phyloP scores from a whole-genome alignment of 371 early-diverging fungal species.

The Chytridium lagenaria region DNA sequence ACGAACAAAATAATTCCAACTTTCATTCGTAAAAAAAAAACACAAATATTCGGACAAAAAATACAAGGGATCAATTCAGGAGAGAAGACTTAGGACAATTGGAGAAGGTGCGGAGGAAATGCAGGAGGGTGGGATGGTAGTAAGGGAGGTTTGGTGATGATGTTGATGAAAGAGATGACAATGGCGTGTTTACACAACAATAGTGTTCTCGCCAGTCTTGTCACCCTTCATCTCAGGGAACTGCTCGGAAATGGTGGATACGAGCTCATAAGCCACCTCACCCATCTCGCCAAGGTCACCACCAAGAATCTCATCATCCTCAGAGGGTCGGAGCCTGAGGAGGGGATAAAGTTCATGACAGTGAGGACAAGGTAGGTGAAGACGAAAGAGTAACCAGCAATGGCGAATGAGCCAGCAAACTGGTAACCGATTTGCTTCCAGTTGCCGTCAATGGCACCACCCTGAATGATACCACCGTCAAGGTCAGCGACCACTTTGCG shows the following conservation, averaged over 20 bases:
- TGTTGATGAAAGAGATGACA: not conserved
- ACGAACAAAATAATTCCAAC: no score
- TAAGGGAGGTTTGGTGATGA: slow-evolving; percentile 5
- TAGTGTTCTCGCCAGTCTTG: slow-evolving; percentile 15
- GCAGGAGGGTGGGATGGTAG: not conserved
- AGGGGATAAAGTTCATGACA: slow-evolving; percentile 81
- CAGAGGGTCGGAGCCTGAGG: slow-evolving; percentile 67
- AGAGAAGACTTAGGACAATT: no score
- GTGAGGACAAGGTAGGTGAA: slow-evolving; percentile 75
- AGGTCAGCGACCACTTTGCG: slow-evolving; percentile 72
- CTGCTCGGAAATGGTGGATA: slow-evolving; percentile 17
- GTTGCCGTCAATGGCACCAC: slow-evolving; percentile 86
- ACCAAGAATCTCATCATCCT: slow-evolving; percentile 38
- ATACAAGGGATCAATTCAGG: no score
- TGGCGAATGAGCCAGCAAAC: slow-evolving; percentile 75
- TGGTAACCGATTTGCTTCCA: slow-evolving; percentile 82
- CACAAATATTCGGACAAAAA: no score
- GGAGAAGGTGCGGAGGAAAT: no score
- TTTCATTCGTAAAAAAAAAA: no score
- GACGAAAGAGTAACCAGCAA: slow-evolving; percentile 81
- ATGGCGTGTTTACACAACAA: slow-evolving; percentile 5
- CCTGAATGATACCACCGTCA: slow-evolving; percentile 73
- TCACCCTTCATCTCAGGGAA: slow-evolving; percentile 22
- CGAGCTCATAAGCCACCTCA: slow-evolving; percentile 48
- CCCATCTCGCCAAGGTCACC: slow-evolving; percentile 46